Base-by-base conservation (phyloP, 164 flowering plant genomes). In the Warburgia ugandensis region DNA sequence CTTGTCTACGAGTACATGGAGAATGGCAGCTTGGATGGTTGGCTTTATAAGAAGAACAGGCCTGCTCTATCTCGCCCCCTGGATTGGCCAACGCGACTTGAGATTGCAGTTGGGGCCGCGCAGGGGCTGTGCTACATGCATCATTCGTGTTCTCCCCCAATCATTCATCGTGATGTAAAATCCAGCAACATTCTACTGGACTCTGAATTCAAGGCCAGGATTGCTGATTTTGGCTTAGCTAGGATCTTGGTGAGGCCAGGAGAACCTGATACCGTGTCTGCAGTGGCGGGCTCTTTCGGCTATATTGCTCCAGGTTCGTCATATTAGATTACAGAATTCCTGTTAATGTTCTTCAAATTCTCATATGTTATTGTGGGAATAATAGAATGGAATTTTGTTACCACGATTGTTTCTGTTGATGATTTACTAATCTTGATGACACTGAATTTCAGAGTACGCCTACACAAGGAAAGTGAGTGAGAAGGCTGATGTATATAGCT, bases 181-280 rank as follows among this genome's bases (percentile, higher is more conserved):
- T 76, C 84, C 2, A 84, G 86, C 70, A 86, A 86, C 29, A 79
- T 86, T 12, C 56, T 86, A 31, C 49, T 86, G 30, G 92, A 81
- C 52, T 48, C 71, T 6, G 67, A 75, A 28, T 81, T 84, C 66
- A 74, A 73, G 37, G 85, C 92, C 3, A 75, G 62, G 58, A 70
- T 86, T 20, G 88, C 86, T 5, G 95, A 86, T 65, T 86, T 86
- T 44, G 95, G 95, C 5, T 60, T 83, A 1, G 95, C 95, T 20
- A 66, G 58, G 72, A 65, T 72, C 41, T 50, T 80, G 58, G 42
- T 30, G 26, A 68, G 60, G 52, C 46, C 31, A 0, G 78, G 76
- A 31, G 77, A 77, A 29, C 52, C 61, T 11, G 61, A 63, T 6
- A 56, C 80, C 10, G 52, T 77, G 65, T 72, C 95, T 0, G 29